Conservation (phyloP, 2,329 filamentous ascomycete species). For the Amphichorda felina region DNA sequence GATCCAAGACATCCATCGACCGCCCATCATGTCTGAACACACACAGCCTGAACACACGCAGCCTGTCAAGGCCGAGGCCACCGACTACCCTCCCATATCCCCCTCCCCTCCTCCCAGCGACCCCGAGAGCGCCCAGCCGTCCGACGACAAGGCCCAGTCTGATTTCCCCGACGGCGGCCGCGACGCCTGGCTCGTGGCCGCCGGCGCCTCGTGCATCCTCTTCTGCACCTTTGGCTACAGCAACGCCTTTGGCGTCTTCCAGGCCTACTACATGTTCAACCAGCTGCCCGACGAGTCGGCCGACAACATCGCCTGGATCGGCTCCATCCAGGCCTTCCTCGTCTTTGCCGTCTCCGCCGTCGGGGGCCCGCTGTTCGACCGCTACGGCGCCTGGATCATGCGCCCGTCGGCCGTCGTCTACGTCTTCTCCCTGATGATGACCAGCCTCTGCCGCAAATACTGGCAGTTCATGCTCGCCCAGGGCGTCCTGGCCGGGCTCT, state of each 20-base stretch:
- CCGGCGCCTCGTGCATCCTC: slow-evolving; percentile 19
- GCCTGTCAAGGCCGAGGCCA: no score
- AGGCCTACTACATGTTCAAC: slow-evolving; percentile 27
- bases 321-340: slow-evolving; percentile 51
- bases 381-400: slow-evolving; percentile 22
- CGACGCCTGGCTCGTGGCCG: slow-evolving; percentile 27
- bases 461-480: slow-evolving; percentile 41
- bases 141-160: no score
- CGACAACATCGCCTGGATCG: slow-evolving; percentile 29
- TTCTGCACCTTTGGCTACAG: slow-evolving; percentile 27
- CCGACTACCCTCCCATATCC: no score
- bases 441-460: slow-evolving; percentile 28
- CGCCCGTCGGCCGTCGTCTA: slow-evolving; percentile 10
- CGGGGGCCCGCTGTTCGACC: slow-evolving; percentile 25
- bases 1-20: no score
- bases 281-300: slow-evolving; percentile 16
- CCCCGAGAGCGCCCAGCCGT: no score
- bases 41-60: no score
- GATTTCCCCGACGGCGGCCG: slow-evolving; percentile 23
- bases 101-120: no score
- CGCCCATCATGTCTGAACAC: no score
- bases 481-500: slow-evolving; percentile 28
- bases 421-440: slow-evolving; percentile 29
- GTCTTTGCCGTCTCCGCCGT: not conserved
- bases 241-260: slow-evolving; percentile 32